Percentiles rank a stretch among this genome's conserved stretches.
These are phyloP conservation scores for Boletus edulis DNA, from an alignment of 768 basidiomycete genomes.

Conservation along the genomic window DNA sequence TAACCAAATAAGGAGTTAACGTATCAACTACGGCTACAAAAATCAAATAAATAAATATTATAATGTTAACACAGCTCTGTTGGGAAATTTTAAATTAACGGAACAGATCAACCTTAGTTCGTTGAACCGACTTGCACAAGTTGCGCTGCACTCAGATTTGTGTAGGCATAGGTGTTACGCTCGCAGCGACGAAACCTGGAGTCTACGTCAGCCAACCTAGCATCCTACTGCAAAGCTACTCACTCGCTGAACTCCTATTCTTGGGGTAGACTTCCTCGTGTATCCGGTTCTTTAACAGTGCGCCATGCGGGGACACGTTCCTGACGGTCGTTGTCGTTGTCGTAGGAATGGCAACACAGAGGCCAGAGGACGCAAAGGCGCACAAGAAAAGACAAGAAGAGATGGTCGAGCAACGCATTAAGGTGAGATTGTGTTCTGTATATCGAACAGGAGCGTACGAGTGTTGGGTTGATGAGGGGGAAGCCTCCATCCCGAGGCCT, in stretches of 20 bases:
- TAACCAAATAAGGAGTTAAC: too few species aligned
- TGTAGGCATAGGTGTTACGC: neutral
- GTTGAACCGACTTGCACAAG: too few species aligned
- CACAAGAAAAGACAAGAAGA: slow-evolving; percentile 13
- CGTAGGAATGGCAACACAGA: slow-evolving; percentile 13
- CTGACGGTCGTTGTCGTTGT: neutral
- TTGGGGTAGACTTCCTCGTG: slow-evolving; percentile 20
- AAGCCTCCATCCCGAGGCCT: neutral
- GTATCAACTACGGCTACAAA: too few species aligned
- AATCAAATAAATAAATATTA: too few species aligned
- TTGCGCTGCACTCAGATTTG: neutral
- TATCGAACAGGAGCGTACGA: neutral
- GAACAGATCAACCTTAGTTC: too few species aligned
- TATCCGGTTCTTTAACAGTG: slow-evolving; percentile 19
- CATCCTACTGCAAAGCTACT: neutral
- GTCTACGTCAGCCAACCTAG: neutral
- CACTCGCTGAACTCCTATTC: neutral
- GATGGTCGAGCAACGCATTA: slow-evolving; percentile 15
- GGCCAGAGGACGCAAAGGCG: slow-evolving; percentile 10
- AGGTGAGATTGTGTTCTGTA: slow-evolving; percentile 4
- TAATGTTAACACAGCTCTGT: too few species aligned
- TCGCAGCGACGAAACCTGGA: neutral
- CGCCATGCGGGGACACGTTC: slow-evolving; percentile 1
- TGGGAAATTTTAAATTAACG: too few species aligned
- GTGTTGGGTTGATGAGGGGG: neutral